A percentile compares a stretch with the other conserved stretches of the same genome.
Conservation (phyloP, 768 basidiomycete genomes). For the Termitomyces sp. region DNA sequence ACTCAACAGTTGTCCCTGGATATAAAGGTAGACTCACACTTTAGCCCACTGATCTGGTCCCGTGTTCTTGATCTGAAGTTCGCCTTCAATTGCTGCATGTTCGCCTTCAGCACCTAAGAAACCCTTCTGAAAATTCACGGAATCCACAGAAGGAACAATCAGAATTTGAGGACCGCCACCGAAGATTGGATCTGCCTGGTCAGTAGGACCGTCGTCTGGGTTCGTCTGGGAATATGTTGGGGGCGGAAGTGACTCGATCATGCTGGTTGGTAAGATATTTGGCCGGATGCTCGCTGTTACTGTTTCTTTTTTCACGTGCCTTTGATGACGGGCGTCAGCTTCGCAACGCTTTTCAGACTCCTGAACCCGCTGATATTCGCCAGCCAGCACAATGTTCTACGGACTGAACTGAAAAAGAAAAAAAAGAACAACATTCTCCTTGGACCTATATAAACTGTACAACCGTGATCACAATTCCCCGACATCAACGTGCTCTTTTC, state of each 20-base stretch:
- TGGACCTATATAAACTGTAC: not conserved
- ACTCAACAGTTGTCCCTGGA: slow-evolving; percentile 4
- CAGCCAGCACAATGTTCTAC: too few species aligned
- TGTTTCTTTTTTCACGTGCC: not conserved
- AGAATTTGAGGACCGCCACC: slow-evolving; percentile 55
- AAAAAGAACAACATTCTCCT: not conserved
- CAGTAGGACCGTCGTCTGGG: slow-evolving; percentile 16
- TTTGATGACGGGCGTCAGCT: too few species aligned
- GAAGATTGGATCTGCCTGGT: slow-evolving; percentile 15
- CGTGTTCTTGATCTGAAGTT: slow-evolving; percentile 77
- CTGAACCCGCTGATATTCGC: too few species aligned
- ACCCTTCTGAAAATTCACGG: slow-evolving; percentile 80
- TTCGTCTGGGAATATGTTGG: slow-evolving; percentile 58
- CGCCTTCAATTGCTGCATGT: slow-evolving; percentile 80
- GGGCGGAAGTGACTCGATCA: slow-evolving; percentile 47
- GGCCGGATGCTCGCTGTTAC: not conserved
- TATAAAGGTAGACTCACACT: slow-evolving; percentile 50
- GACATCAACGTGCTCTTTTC: slow-evolving; percentile 26
- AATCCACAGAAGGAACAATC: slow-evolving; percentile 65
- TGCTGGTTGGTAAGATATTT: slow-evolving; percentile 10
- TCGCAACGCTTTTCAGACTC: too few species aligned
- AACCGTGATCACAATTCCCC: slow-evolving; percentile 4
- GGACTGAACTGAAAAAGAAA: too few species aligned
- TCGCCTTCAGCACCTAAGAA: slow-evolving; percentile 82
- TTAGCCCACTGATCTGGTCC: slow-evolving; percentile 54